These are phyloP conservation scores for Rosa rugosa DNA, from an alignment of 306 rosid species.

Conservation along the genomic window DNA sequence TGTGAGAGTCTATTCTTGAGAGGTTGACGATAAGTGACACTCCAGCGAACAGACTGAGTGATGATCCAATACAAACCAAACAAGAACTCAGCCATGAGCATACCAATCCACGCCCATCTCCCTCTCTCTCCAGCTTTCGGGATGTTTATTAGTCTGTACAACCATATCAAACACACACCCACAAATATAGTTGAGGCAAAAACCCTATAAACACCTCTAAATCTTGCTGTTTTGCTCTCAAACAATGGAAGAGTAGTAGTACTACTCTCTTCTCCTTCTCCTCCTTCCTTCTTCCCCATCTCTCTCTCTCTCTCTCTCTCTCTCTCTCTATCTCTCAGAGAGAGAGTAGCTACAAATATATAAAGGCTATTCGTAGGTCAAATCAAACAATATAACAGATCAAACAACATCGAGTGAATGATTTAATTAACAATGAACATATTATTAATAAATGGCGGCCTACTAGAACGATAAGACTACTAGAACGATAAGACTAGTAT, in stretches of 20 bases:
- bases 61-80: constrained; percentile 65
- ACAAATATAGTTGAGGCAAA: constrained; percentile 42
- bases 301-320: constrained; percentile 6
- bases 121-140: constrained; percentile 1
- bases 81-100: constrained; percentile 32
- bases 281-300: constrained; percentile 10
- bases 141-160: constrained; percentile 40
- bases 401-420: no score
- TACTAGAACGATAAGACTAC: no score
- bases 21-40: constrained; percentile 27
- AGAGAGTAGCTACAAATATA: no score
- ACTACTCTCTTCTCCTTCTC: neutral
- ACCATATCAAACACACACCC: constrained; percentile 43
- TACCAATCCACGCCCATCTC: constrained; percentile 42
- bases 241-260: constrained; percentile 24
- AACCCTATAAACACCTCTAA: constrained; percentile 24
- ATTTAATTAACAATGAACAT: no score
- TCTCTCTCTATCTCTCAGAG: neutral
- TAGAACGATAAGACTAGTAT: no score
- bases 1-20: constrained; percentile 37
- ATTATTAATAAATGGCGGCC: no score
- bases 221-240: constrained; percentile 40
- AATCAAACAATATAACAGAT: no score
- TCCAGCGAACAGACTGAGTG: constrained; percentile 63
- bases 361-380: no score